Evolutionary conservation across 805 yeast species (phyloP), one percentile per base, ranked within the genome.

Genomic region (Ogataea pignaliae): DNA sequence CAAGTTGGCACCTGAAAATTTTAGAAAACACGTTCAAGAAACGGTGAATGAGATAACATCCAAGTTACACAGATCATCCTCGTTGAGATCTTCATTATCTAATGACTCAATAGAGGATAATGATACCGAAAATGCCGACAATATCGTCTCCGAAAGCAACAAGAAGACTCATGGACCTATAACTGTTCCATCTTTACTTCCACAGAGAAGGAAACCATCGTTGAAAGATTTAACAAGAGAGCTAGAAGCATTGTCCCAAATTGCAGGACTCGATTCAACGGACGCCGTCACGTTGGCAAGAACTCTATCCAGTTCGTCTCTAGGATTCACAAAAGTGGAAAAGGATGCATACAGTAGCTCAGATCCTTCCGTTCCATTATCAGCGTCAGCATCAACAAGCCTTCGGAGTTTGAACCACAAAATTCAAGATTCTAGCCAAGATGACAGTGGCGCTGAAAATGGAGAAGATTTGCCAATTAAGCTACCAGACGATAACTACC

Each of bases 1-100:
- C 1, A 91, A 86, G 55, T 76, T 91, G n/a, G 90, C 95, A 21
- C 98, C 98, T 2, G 95, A 87, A 56, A 88, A 86, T 55, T 85
- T 81, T 66, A 70, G 81, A 51, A 76, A 74, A 51, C 85, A 84
- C 57, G 81, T 85, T 37, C 82, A 82, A 45, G 62, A 68, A 26
- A 72, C 78, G n/a, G 79, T 77, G 3, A 74, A 72, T 47, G 80
- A 76, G 48, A 61, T 76, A 30, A 64, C 75, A 48, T 71, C 73
- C 42, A 67, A 72, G 38, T 48, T 63, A 41, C 56, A 60, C 43
- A 45, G 63, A 18, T 51, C 64, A 32, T 52, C 51, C 21, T 55
- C 65, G 3, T 50, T 56, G 30, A 54, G 51, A 41, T 59, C 63
- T 15, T 54, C 62, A 7, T 39, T 55, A 15, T 53, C 59, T 11